Evolutionary conservation across 768 basidiomycete species (phyloP).

Genomic region (Lactarius deliciosus): DNA sequence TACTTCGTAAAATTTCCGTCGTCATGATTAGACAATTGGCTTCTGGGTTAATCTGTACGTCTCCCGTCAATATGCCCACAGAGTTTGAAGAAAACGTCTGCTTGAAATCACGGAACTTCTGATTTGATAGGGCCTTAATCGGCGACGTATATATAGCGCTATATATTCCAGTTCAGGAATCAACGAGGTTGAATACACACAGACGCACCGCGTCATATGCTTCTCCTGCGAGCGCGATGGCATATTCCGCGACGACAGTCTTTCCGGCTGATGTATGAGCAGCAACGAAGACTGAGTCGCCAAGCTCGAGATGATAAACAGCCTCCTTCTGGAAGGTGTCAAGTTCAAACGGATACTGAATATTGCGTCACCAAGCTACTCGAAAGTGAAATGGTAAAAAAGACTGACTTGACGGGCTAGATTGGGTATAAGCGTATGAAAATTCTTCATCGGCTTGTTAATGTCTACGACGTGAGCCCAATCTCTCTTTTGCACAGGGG

Average conservation of each 20-base stretch:
- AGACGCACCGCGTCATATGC: constrained; percentile 92
- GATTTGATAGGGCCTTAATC: constrained; percentile 97
- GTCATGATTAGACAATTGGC: constrained; percentile 97
- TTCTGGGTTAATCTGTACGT: constrained; percentile 99
- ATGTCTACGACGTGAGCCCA: constrained; percentile 99
- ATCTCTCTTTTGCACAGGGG: constrained; percentile 73
- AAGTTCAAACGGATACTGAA: constrained; percentile 95
- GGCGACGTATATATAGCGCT: constrained; percentile 99
- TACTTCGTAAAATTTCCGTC: constrained; percentile 95
- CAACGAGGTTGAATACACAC: not conserved
- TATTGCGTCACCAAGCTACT: not conserved
- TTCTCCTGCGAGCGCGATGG: constrained; percentile 94
- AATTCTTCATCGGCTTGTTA: constrained; percentile 85
- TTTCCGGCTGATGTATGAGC: constrained; percentile 99
- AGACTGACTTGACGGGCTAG: constrained; percentile 84
- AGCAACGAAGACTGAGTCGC: constrained; percentile 98
- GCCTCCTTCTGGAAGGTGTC: constrained; percentile 99
- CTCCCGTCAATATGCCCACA: constrained; percentile 95
- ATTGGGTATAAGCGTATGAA: constrained; percentile 89
- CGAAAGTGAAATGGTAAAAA: constrained; percentile 4
- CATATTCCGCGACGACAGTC: constrained; percentile 98
- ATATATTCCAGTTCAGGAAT: not conserved
- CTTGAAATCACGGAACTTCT: constrained; percentile 99
- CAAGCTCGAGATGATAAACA: constrained; percentile 95
- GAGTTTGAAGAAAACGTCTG: constrained; percentile 88